Evolutionary conservation across 2,329 filamentous ascomycete genomes (phyloP).

Genomic region (Ramularia endophylla): DNA sequence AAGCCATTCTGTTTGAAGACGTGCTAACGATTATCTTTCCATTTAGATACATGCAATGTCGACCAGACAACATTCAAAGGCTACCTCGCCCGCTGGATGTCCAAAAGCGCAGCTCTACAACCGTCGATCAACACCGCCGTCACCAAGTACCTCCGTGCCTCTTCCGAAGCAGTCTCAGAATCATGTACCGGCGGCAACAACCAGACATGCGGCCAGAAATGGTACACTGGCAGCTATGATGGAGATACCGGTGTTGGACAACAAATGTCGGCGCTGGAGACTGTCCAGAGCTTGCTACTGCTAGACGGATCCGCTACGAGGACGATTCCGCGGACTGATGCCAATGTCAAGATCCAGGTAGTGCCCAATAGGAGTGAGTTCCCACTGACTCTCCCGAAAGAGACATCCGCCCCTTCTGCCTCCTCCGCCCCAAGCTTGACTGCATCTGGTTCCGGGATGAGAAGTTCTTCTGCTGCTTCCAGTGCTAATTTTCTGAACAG

Average conservation of each 20-base stretch:
- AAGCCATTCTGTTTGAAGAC: no score
- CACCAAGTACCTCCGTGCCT: conserved; percentile 34
- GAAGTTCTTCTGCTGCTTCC: no score
- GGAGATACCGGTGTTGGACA: conserved; percentile 39
- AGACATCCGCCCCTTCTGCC: conserved; percentile 9
- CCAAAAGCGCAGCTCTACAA: conserved; percentile 39
- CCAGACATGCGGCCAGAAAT: conserved; percentile 40
- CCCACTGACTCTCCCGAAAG: conserved; percentile 13
- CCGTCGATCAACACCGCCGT: conserved; percentile 38
- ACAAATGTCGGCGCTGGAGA: conserved; percentile 41
- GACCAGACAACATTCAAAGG: conserved; percentile 74
- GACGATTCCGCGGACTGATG: conserved; percentile 9
- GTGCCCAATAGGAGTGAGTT: conserved; percentile 19
- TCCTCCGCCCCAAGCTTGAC: conserved; percentile 2
- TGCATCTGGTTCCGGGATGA: neutral
- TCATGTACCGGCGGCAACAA: conserved; percentile 38
- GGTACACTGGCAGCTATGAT: conserved; percentile 40
- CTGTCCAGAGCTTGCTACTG: conserved; percentile 38
- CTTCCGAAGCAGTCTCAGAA: conserved; percentile 38
- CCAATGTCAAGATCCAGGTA: conserved; percentile 17
- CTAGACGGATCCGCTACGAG: conserved; percentile 7
- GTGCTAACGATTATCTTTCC: conserved; percentile 19
- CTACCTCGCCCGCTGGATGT: conserved; percentile 62
- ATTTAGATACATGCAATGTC: conserved; percentile 55
- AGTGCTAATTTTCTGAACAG: no score